phyloP scores from a whole-genome alignment of 805 yeast species.

The Komagataella pastoris region DNA sequence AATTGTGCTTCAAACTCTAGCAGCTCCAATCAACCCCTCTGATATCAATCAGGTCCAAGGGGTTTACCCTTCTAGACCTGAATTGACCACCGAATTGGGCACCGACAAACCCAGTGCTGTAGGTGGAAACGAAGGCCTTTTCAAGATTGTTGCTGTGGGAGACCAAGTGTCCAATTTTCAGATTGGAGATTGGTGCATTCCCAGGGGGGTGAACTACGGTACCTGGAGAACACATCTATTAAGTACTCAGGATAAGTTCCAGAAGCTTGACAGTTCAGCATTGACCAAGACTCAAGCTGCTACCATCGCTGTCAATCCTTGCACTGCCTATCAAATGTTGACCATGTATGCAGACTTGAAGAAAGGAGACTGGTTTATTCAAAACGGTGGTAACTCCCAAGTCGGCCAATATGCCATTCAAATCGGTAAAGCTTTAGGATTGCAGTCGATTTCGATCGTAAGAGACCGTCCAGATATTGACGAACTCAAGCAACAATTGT shows the following conservation, averaged over 20 bases:
- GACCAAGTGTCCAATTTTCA: constrained; percentile 28
- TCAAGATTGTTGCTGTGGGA: constrained; percentile 71
- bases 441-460: constrained; percentile 76
- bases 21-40: constrained; percentile 83
- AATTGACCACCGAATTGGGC: constrained; percentile 36
- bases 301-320: constrained; percentile 83
- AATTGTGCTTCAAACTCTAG: constrained; percentile 55
- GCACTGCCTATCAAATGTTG: constrained; percentile 84
- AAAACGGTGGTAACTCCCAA: constrained; percentile 93
- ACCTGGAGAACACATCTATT: constrained; percentile 85
- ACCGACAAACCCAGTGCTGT: constrained; percentile 61
- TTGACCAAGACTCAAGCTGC: constrained; percentile 58
- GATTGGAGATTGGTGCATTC: constrained; percentile 83
- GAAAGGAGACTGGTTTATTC: constrained; percentile 83
- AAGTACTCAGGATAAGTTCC: constrained; percentile 35
- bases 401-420: constrained; percentile 91
- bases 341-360: constrained; percentile 47
- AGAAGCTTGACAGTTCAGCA: constrained; percentile 41
- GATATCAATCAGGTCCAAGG: constrained; percentile 83
- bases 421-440: constrained; percentile 64
- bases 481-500: constrained; percentile 38
- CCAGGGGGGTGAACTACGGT: constrained; percentile 66
- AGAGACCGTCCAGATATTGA: constrained; percentile 75
- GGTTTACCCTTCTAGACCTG: constrained; percentile 71
- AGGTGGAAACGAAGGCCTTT: constrained; percentile 91